Percentiles rank a stretch among this genome's conserved stretches.
Conservation (phyloP, 352 stramenopile genomes). For the Pythium rishiriense region DNA sequence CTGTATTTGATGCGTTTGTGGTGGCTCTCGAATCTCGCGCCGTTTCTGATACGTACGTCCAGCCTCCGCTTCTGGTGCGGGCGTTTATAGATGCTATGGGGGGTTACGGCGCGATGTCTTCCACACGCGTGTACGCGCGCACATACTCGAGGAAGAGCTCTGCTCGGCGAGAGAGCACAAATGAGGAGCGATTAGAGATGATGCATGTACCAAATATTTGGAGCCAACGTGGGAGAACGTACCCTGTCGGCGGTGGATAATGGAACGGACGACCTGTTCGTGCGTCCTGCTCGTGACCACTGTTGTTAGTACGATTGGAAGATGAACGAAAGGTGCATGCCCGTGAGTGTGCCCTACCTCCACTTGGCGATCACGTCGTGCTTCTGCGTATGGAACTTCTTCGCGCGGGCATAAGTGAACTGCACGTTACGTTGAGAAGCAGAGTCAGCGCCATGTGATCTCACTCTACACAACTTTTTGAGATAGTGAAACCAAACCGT, state of each 20-base stretch:
- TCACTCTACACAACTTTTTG: neutral
- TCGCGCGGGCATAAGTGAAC: slow-evolving; percentile 41
- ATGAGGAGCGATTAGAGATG: neutral
- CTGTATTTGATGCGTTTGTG: too few species aligned
- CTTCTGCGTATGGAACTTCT: slow-evolving; percentile 41
- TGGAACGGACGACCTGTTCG: slow-evolving; percentile 38
- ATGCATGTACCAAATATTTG: neutral
- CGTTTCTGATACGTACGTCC: too few species aligned
- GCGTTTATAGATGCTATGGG: neutral
- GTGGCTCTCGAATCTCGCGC: too few species aligned
- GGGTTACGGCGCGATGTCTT: slow-evolving; percentile 23
- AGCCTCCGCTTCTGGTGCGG: too few species aligned
- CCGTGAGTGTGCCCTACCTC: slow-evolving; percentile 22
- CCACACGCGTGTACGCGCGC: slow-evolving; percentile 40
- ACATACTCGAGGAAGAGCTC: slow-evolving; percentile 51
- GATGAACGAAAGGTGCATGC: neutral
- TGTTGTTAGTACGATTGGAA: neutral
- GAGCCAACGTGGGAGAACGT: neutral
- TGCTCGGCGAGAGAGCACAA: slow-evolving; percentile 7
- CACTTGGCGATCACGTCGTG: slow-evolving; percentile 38
- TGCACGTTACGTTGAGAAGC: slow-evolving; percentile 2
- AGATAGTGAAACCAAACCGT: neutral
- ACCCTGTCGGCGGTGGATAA: slow-evolving; percentile 41
- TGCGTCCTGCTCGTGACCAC: slow-evolving; percentile 26
- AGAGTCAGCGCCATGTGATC: neutral